These are phyloP conservation scores for Prunus mira DNA, from an alignment of 306 rosid genomes.

Conservation along the genomic window DNA sequence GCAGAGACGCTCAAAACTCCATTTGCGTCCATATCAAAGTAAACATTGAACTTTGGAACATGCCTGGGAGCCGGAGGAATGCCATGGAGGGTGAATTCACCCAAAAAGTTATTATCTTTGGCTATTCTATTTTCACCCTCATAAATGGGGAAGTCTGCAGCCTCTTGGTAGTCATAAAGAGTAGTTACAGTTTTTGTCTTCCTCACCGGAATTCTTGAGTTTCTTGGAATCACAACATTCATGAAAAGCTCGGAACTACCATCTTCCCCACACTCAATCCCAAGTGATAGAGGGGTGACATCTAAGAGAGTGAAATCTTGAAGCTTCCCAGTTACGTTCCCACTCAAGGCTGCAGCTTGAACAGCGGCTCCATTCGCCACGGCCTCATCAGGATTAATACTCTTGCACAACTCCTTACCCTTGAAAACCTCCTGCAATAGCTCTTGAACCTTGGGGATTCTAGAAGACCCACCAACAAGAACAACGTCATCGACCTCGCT, in stretches of 20 bases:
- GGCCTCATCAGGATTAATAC: background rate
- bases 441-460: conserved; percentile 7
- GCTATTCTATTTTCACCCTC: background rate
- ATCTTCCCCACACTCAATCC: fast-evolving
- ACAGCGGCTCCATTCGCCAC: background rate
- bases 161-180: background rate
- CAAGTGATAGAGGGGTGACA: background rate
- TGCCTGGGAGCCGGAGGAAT: background rate
- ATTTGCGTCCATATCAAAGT: background rate
- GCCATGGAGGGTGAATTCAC: background rate
- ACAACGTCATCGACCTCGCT: too few species aligned
- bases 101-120: background rate
- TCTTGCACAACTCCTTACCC: background rate
- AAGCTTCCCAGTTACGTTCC: background rate
- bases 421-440: background rate
- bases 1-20: background rate
- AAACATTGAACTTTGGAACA: background rate
- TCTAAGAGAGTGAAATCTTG: background rate
- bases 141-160: fast-evolving
- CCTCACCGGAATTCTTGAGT: background rate
- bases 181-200: background rate
- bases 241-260: background rate
- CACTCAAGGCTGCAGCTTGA: conserved; percentile 8
- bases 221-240: background rate
- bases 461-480: background rate